Evolutionary conservation across 2,329 filamentous ascomycete genomes (phyloP).

Genomic region (Trichothecium sympodiale): DNA sequence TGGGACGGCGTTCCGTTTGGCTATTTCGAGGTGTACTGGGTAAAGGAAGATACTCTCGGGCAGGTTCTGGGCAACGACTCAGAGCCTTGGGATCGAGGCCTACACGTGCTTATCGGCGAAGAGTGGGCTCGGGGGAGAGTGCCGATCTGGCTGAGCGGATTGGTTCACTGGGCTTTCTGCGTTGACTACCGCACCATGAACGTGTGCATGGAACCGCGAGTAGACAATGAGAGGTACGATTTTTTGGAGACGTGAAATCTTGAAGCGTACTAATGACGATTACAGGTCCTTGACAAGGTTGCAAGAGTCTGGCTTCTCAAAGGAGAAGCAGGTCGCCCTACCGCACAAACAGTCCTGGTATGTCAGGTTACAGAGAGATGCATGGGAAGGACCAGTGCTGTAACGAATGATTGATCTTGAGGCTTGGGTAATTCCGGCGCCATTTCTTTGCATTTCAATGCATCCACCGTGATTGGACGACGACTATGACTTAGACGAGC

Average conservation of each 20-base stretch:
- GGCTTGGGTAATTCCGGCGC: too few species aligned
- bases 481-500: too few species aligned
- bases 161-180: constrained; percentile 79
- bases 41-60: constrained; percentile 78
- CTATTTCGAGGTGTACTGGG: constrained; percentile 98
- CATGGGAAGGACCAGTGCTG: constrained; percentile 56
- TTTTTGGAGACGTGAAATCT: not conserved
- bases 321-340: constrained; percentile 76
- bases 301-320: constrained; percentile 66
- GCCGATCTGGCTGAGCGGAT: constrained; percentile 67
- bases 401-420: too few species aligned
- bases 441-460: too few species aligned
- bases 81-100: constrained; percentile 74
- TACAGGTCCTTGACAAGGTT: constrained; percentile 45
- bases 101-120: constrained; percentile 85
- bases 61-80: constrained; percentile 53
- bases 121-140: constrained; percentile 83
- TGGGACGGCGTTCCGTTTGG: constrained; percentile 95
- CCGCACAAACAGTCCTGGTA: constrained; percentile 89
- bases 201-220: constrained; percentile 76
- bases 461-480: too few species aligned
- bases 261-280: not conserved
- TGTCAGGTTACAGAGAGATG: constrained; percentile 68
- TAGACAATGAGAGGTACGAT: constrained; percentile 78
- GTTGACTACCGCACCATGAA: constrained; percentile 72